Conservation (phyloP, 305 asterid genomes). For the Caryopteris hybrid region DNA sequence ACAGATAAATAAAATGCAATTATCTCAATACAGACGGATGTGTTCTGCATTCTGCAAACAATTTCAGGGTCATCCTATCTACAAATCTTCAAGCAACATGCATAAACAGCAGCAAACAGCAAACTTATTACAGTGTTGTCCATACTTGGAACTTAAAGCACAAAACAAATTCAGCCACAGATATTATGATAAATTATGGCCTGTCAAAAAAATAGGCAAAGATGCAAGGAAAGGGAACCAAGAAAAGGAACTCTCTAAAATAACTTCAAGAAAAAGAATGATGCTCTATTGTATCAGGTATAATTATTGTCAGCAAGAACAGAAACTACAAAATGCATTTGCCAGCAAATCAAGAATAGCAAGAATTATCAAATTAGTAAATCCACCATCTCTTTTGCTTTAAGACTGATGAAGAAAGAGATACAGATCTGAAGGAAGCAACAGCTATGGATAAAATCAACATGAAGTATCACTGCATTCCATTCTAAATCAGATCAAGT, state of each 20-base stretch:
- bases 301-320: conserved; percentile 3
- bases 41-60: background rate
- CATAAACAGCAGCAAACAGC: background rate
- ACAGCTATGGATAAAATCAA: conserved; percentile 2
- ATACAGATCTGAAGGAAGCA: background rate
- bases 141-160: background rate
- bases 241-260: background rate
- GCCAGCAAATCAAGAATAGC: conserved; percentile 4
- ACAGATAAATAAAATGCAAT: background rate
- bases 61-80: background rate
- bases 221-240: background rate
- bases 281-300: background rate
- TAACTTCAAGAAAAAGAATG: background rate
- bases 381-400: background rate
- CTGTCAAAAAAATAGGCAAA: background rate
- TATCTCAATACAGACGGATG: background rate
- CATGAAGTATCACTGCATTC: background rate
- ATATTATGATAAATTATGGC: background rate
- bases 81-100: background rate
- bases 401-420: background rate
- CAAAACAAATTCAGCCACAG: background rate
- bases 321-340: conserved; percentile 1
- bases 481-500: background rate
- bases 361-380: background rate
- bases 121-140: background rate